phyloP scores from a whole-genome alignment of 805 yeast genomes.

The Candida taoyuanica region DNA sequence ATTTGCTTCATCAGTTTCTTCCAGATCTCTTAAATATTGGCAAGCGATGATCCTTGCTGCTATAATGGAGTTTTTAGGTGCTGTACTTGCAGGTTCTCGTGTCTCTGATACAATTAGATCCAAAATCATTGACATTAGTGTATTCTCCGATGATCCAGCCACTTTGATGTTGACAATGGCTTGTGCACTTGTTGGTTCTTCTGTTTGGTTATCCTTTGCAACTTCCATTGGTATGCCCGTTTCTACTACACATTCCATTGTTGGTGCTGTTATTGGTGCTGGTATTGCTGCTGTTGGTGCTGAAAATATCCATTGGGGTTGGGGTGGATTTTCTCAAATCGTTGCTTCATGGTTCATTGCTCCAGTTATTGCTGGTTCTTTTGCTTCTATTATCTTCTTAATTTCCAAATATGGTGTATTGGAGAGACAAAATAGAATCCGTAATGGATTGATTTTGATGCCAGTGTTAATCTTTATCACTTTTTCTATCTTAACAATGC shows the following conservation, averaged over 20 bases:
- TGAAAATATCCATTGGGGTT: slow-evolving; percentile 62
- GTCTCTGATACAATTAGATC: slow-evolving; percentile 70
- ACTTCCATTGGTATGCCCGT: slow-evolving; percentile 72
- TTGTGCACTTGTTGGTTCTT: slow-evolving; percentile 70
- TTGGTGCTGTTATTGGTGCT: slow-evolving; percentile 71
- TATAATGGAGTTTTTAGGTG: slow-evolving; percentile 69
- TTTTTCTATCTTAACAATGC: slow-evolving; percentile 63
- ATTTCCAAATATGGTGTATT: slow-evolving; percentile 56
- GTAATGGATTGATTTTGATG: slow-evolving; percentile 51
- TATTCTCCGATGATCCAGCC: slow-evolving; percentile 53
- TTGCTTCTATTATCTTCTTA: slow-evolving; percentile 55
- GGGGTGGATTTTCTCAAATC: slow-evolving; percentile 68
- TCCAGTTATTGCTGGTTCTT: slow-evolving; percentile 61
- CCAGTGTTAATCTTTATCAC: slow-evolving; percentile 60
- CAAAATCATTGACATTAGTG: slow-evolving; percentile 50
- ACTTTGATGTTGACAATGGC: slow-evolving; percentile 74
- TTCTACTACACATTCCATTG: slow-evolving; percentile 75
- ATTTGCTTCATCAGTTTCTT: slow-evolving; percentile 70
- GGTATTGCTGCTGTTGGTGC: slow-evolving; percentile 72
- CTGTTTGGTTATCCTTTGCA: slow-evolving; percentile 64
- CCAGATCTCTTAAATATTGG: slow-evolving; percentile 63
- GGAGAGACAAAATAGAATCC: slow-evolving; percentile 51
- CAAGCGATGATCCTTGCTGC: slow-evolving; percentile 75
- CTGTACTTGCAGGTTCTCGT: slow-evolving; percentile 67
- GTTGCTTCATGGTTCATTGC: slow-evolving; percentile 81